Percentiles rank a stretch among this genome's conserved stretches.
These are phyloP conservation scores for Nepenthes gracilis DNA, from an alignment of 148 eudicot species.

Conservation along the genomic window DNA sequence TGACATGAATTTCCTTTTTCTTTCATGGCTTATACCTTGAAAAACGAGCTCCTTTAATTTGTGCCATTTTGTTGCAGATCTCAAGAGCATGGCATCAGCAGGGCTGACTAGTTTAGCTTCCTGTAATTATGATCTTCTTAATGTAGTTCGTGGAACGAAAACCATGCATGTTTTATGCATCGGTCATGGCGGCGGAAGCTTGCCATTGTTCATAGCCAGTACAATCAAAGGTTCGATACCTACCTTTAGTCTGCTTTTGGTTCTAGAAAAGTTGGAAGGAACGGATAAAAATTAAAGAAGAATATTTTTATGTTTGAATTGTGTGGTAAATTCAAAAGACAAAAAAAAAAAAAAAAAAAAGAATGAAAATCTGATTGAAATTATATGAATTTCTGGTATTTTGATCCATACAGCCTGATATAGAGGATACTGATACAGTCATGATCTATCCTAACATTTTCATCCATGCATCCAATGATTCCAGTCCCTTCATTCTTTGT, in stretches of 20 bases:
- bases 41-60: neutral
- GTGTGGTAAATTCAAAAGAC: too few species aligned
- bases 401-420: too few species aligned
- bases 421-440: too few species aligned
- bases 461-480: too few species aligned
- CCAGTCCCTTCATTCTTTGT: too few species aligned
- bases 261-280: too few species aligned
- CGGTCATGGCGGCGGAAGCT: slow-evolving; percentile 97
- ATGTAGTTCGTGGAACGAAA: slow-evolving; percentile 38
- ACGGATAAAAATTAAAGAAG: neutral
- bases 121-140: slow-evolving; percentile 49
- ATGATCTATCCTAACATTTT: too few species aligned
- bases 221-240: slow-evolving; percentile 46
- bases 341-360: too few species aligned
- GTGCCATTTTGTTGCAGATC: slow-evolving; percentile 31
- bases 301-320: too few species aligned
- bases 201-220: slow-evolving; percentile 75
- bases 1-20: neutral
- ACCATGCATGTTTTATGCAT: slow-evolving; percentile 66
- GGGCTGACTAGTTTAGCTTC: slow-evolving; percentile 63
- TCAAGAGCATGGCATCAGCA: slow-evolving; percentile 80
- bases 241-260: neutral
- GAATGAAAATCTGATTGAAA: too few species aligned
- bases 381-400: too few species aligned
- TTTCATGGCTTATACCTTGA: neutral